Percentiles rank a stretch among this genome's conserved stretches.
Evolutionary conservation across 140 eudicot species (phyloP).

Genomic region (Erigeron philadelphicus): DNA sequence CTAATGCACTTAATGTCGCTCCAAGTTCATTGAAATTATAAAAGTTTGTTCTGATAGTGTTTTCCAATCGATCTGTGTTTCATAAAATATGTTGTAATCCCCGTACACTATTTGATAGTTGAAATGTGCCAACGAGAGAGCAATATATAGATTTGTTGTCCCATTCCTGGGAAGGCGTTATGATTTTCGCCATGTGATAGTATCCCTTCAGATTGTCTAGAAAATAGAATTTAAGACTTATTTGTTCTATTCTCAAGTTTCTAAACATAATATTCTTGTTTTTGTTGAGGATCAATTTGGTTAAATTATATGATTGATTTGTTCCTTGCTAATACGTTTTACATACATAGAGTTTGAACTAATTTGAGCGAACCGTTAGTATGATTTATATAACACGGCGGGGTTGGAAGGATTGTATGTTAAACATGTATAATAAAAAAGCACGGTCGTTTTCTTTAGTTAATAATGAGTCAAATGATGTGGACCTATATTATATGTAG

Average conservation of each 20-base stretch:
- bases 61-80: constrained; percentile 18
- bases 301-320: too few relatives aligned
- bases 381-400: too few relatives aligned
- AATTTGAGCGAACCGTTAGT: too few relatives aligned
- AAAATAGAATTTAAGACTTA: background rate
- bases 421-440: too few relatives aligned
- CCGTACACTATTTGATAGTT: background rate
- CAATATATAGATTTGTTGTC: constrained; percentile 4
- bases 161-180: background rate
- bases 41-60: constrained; percentile 10
- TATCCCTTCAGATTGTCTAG: constrained; percentile 1
- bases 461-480: too few relatives aligned
- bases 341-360: too few relatives aligned
- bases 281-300: too few relatives aligned
- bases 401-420: too few relatives aligned
- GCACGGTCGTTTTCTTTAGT: too few relatives aligned
- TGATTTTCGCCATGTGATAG: constrained; percentile 12
- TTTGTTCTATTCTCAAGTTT: background rate
- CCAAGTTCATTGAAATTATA: constrained; percentile 26
- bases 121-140: background rate
- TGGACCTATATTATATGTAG: too few relatives aligned
- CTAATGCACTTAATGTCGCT: constrained; percentile 23
- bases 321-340: too few relatives aligned
- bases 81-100: constrained; percentile 6
- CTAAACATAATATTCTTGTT: too few relatives aligned